Evolutionary conservation across 495 filamentous ascomycete species (phyloP).

Genomic region (Penicillium nucicola): DNA sequence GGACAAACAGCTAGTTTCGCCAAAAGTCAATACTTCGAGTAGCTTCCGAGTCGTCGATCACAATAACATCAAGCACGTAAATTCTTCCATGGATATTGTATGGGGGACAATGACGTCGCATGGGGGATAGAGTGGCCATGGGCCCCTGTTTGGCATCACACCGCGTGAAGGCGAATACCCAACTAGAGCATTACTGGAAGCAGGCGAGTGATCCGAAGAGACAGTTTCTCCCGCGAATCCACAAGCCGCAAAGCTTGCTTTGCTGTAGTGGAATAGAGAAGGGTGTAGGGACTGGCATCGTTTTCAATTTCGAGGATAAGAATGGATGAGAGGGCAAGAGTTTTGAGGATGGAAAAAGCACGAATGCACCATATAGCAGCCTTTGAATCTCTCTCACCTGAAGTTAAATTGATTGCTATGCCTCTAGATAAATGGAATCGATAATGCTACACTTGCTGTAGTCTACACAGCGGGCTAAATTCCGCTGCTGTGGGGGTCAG

Average conservation of each 20-base stretch:
- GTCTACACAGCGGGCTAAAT: too few relatives aligned
- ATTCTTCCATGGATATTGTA: conserved; percentile 14
- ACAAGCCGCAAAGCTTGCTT: conserved; percentile 23
- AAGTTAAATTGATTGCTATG: too few relatives aligned
- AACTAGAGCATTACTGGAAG: conserved; percentile 15
- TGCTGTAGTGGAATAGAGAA: conserved; percentile 18
- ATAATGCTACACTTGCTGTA: too few relatives aligned
- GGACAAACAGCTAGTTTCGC: conserved; percentile 11
- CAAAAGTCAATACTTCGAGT: conserved; percentile 8
- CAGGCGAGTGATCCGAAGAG: conserved; percentile 14
- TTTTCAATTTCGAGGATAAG: not conserved
- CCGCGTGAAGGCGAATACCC: conserved; percentile 16
- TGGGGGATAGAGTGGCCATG: conserved; percentile 15
- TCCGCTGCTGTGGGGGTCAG: too few relatives aligned
- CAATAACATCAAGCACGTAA: conserved; percentile 7
- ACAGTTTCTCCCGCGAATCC: conserved; percentile 15
- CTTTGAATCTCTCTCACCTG: too few relatives aligned
- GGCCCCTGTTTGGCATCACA: conserved; percentile 10
- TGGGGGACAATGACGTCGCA: conserved; percentile 15
- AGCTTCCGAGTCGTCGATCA: not conserved
- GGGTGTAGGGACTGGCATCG: not conserved
- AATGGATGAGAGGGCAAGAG: too few relatives aligned
- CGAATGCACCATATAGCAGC: too few relatives aligned
- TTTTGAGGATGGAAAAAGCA: too few relatives aligned
- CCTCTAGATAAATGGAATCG: too few relatives aligned